Percentiles rank a stretch among this genome's conserved stretches.
phyloP scores from a whole-genome alignment of 2,329 filamentous ascomycete species.

The Paraconiothyrium brasiliense region DNA sequence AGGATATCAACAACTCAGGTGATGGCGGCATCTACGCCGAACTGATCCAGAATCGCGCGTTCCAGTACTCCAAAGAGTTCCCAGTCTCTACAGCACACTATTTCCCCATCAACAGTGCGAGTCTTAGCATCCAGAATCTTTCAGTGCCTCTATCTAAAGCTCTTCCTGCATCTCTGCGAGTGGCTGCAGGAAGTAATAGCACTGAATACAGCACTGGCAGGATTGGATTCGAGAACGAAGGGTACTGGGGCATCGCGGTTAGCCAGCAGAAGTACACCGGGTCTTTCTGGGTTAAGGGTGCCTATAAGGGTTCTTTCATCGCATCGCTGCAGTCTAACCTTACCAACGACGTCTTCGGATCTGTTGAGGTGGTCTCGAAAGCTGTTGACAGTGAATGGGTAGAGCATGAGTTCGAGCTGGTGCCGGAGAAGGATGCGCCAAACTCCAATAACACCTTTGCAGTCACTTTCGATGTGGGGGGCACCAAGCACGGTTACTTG shows the following conservation, averaged over 20 bases:
- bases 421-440: slow-evolving; percentile 48
- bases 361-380: slow-evolving; percentile 38
- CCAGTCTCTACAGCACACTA: slow-evolving; percentile 40
- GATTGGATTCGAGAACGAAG: slow-evolving; percentile 60
- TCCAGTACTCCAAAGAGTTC: slow-evolving; percentile 61
- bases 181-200: slow-evolving; percentile 46
- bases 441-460: slow-evolving; percentile 62
- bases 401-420: slow-evolving; percentile 53
- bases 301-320: slow-evolving; percentile 48
- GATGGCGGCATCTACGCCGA: slow-evolving; percentile 79
- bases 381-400: slow-evolving; percentile 49
- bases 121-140: slow-evolving; percentile 50
- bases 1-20: slow-evolving; percentile 70
- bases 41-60: slow-evolving; percentile 74
- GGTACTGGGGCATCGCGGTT: slow-evolving; percentile 64
- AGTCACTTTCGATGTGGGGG: slow-evolving; percentile 59
- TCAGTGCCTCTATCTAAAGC: slow-evolving; percentile 55
- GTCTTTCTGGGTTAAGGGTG: slow-evolving; percentile 60
- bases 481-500: slow-evolving; percentile 33
- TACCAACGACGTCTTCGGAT: slow-evolving; percentile 54
- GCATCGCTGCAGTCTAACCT: slow-evolving; percentile 53
- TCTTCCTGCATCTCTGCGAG: slow-evolving; percentile 54
- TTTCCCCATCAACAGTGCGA: slow-evolving; percentile 46
- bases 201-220: slow-evolving; percentile 50
- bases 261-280: slow-evolving; percentile 58